These are phyloP conservation scores for Aspergillus glaucus DNA, from an alignment of 2,329 filamentous ascomycete genomes.

Conservation along the genomic window DNA sequence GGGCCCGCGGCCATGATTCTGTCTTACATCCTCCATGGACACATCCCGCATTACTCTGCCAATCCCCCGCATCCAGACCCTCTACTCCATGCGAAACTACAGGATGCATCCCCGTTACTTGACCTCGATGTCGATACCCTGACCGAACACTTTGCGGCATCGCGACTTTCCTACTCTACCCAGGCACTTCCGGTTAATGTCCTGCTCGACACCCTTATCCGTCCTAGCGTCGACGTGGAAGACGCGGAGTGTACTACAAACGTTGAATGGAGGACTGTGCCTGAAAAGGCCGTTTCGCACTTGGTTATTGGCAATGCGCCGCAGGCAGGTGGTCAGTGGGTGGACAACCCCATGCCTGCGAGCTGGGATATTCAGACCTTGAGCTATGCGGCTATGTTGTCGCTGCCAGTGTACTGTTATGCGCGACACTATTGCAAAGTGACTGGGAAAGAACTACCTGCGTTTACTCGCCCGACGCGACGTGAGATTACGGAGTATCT, in stretches of 20 bases:
- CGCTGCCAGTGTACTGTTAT: slow-evolving; percentile 54
- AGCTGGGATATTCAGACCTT: slow-evolving; percentile 54
- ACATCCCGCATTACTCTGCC: slow-evolving; percentile 51
- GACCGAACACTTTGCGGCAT: slow-evolving; percentile 52
- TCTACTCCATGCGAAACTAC: slow-evolving; percentile 52
- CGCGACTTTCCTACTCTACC: slow-evolving; percentile 55
- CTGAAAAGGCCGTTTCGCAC: slow-evolving; percentile 48
- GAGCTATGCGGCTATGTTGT: slow-evolving; percentile 58
- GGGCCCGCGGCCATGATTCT: slow-evolving; percentile 57
- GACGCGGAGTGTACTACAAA: slow-evolving; percentile 45
- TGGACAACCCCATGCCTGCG: slow-evolving; percentile 46
- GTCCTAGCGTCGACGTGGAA: slow-evolving; percentile 54
- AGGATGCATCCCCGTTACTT: slow-evolving; percentile 42
- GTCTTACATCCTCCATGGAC: slow-evolving; percentile 57
- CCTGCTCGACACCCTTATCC: slow-evolving; percentile 53
- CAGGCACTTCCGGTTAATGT: slow-evolving; percentile 57
- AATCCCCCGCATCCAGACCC: slow-evolving; percentile 50
- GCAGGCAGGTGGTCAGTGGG: slow-evolving; percentile 55
- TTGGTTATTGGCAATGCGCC: slow-evolving; percentile 48
- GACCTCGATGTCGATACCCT: slow-evolving; percentile 42
- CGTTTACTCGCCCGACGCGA: slow-evolving; percentile 51
- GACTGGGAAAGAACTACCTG: slow-evolving; percentile 38
- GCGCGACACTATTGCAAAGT: slow-evolving; percentile 44
- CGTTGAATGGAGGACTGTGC: slow-evolving; percentile 49
- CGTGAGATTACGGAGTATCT: slow-evolving; percentile 52